Conservation (phyloP, 2,329 filamentous ascomycete genomes). For the Colletotrichum sp. region DNA sequence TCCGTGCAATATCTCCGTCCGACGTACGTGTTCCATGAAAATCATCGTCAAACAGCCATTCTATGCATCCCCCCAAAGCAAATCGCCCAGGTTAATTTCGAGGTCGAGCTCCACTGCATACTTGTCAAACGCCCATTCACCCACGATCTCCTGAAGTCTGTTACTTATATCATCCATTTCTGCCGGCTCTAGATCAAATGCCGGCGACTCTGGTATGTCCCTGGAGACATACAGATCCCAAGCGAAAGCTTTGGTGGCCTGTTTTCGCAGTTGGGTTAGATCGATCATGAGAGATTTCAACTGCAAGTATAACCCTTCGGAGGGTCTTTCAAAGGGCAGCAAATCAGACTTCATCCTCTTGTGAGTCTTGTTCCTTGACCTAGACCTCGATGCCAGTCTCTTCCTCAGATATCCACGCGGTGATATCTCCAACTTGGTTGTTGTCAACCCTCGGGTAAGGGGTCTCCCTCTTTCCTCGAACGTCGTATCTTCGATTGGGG, state of each 20-base stretch:
- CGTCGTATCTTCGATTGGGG: background rate
- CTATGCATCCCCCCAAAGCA: background rate
- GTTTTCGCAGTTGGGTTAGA: background rate
- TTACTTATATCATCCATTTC: constrained; percentile 1
- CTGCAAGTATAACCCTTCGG: background rate
- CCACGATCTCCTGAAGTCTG: constrained; percentile 9
- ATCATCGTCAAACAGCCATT: background rate
- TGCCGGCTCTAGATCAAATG: background rate
- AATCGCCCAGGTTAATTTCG: constrained; percentile 19
- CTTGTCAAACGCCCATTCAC: background rate
- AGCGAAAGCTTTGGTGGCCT: background rate
- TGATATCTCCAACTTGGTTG: background rate
- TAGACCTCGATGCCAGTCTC: background rate
- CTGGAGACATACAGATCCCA: constrained; percentile 4
- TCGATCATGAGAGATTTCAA: background rate
- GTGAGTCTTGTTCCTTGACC: background rate
- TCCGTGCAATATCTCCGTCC: background rate
- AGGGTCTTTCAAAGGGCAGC: background rate
- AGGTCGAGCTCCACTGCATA: constrained; percentile 1
- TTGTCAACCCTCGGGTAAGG: background rate
- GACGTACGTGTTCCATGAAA: background rate
- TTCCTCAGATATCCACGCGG: background rate
- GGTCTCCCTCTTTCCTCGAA: background rate
- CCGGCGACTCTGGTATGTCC: background rate
- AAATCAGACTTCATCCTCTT: constrained; percentile 5